Evolutionary conservation across 108 stramenopile species (phyloP).

Genomic region (Aurantiochytrium sp.): DNA sequence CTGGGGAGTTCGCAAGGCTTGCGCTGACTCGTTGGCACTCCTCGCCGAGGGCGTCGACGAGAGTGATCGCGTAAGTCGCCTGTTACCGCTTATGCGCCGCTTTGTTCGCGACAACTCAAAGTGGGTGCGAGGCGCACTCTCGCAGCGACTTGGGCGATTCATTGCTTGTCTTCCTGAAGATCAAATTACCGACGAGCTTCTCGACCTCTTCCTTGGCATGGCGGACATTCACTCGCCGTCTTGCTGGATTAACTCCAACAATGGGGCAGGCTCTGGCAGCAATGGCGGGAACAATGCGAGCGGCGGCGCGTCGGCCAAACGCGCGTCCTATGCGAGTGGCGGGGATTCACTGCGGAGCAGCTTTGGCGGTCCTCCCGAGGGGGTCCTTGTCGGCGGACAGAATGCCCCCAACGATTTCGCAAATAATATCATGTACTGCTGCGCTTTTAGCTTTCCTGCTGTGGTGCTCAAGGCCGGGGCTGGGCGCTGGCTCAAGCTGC

Average conservation of each 20-base stretch:
- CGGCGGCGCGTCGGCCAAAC: neutral
- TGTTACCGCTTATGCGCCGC: conserved; percentile 40
- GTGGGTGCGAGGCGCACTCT: conserved; percentile 44
- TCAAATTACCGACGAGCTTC: conserved; percentile 42
- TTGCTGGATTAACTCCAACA: conserved; percentile 15
- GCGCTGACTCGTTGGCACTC: conserved; percentile 54
- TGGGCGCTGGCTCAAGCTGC: conserved; percentile 69
- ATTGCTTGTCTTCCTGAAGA: conserved; percentile 46
- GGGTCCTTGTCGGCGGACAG: neutral
- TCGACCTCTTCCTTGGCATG: conserved; percentile 71
- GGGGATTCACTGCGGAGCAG: neutral
- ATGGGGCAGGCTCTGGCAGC: neutral
- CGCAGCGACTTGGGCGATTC: conserved; percentile 54
- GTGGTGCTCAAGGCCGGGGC: conserved; percentile 76
- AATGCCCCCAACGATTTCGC: neutral
- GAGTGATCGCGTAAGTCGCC: conserved; percentile 20
- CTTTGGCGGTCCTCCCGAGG: conserved; percentile 23
- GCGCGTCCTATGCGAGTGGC: neutral
- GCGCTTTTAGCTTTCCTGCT: conserved; percentile 93
- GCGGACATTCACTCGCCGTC: conserved; percentile 64
- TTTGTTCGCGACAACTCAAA: conserved; percentile 42
- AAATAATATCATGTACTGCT: conserved; percentile 83
- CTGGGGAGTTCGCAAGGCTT: conserved; percentile 72
- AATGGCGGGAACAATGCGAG: neutral
- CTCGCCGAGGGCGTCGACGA: conserved; percentile 36